Evolutionary conservation across 108 stramenopile species (phyloP).

Genomic region (Skeletonema grethae): DNA sequence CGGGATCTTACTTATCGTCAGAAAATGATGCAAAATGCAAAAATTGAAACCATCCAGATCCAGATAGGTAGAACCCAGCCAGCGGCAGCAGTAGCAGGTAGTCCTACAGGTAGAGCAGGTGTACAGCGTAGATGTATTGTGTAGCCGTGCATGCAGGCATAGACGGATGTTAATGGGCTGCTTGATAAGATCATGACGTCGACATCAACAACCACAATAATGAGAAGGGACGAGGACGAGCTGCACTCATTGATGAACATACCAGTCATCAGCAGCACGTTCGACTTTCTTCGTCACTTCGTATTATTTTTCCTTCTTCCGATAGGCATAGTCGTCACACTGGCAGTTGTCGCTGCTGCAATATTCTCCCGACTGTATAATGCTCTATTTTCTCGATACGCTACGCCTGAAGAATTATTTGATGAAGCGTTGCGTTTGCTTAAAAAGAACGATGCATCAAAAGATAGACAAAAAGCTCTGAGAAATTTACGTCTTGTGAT

Average conservation of each 20-base stretch:
- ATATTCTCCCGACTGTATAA: neutral
- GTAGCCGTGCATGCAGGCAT: too few relatives aligned
- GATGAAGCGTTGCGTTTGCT: constrained; percentile 22
- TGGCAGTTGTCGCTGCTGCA: constrained; percentile 7
- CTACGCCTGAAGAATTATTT: constrained; percentile 26
- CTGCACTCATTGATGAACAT: neutral
- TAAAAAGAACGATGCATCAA: constrained; percentile 1
- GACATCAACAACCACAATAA: too few relatives aligned
- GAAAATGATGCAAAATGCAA: too few relatives aligned
- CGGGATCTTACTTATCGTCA: too few relatives aligned
- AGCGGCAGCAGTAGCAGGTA: too few relatives aligned
- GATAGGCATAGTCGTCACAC: constrained; percentile 10
- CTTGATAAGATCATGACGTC: too few relatives aligned
- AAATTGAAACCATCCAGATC: too few relatives aligned
- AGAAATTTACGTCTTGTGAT: constrained; percentile 20
- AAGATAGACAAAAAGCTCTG: constrained; percentile 13
- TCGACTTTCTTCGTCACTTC: constrained; percentile 29
- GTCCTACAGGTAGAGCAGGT: too few relatives aligned
- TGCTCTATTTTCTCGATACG: constrained; percentile 14
- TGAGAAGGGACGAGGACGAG: neutral
- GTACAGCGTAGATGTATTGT: too few relatives aligned
- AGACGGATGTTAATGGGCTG: too few relatives aligned
- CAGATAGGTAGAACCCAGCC: too few relatives aligned
- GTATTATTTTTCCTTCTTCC: constrained; percentile 21
- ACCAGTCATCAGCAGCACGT: constrained; percentile 2